Conservation (phyloP, 1,284 basidiomycete genomes). For the Irpex rosettiformis region DNA sequence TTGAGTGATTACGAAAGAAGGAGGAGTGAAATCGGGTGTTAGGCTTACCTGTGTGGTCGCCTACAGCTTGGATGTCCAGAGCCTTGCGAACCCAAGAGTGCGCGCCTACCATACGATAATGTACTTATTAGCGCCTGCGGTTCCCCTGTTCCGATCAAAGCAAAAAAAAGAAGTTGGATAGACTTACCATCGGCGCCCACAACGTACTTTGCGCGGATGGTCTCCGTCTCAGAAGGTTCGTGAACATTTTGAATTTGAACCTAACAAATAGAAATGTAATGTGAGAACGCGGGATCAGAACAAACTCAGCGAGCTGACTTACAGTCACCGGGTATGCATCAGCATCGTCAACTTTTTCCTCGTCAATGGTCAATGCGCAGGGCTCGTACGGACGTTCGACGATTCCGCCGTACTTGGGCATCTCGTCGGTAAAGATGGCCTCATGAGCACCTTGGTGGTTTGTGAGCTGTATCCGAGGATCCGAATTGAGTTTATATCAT, state of each 20-base stretch:
- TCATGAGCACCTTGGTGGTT: constrained; percentile 77
- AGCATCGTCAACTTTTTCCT: constrained; percentile 21
- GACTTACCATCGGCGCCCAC: constrained; percentile 50
- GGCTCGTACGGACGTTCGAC: constrained; percentile 62
- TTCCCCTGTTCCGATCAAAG: not conserved
- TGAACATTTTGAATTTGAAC: constrained; percentile 32
- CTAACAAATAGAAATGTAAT: constrained; percentile 9
- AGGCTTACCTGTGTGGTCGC: constrained; percentile 62
- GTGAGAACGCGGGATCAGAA: not conserved
- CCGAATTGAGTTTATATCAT: not conserved
- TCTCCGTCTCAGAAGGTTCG: constrained; percentile 33
- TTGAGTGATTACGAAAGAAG: not conserved
- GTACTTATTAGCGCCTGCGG: not conserved
- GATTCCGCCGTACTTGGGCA: constrained; percentile 45
- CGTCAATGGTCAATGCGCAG: constrained; percentile 42
- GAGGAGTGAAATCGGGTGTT: not conserved
- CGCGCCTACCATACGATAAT: constrained; percentile 47
- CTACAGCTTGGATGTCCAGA: constrained; percentile 71
- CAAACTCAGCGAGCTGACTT: constrained; percentile 12
- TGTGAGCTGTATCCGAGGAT: constrained; percentile 42
- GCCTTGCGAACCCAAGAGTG: constrained; percentile 79
- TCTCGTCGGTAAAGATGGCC: constrained; percentile 62
- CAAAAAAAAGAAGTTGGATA: too few species aligned
- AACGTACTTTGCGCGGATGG: constrained; percentile 50
- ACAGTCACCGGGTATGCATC: constrained; percentile 51